These are phyloP conservation scores for Pestalotiopsis sp. DNA, from an alignment of 2,329 filamentous ascomycete species.

Conservation along the genomic window DNA sequence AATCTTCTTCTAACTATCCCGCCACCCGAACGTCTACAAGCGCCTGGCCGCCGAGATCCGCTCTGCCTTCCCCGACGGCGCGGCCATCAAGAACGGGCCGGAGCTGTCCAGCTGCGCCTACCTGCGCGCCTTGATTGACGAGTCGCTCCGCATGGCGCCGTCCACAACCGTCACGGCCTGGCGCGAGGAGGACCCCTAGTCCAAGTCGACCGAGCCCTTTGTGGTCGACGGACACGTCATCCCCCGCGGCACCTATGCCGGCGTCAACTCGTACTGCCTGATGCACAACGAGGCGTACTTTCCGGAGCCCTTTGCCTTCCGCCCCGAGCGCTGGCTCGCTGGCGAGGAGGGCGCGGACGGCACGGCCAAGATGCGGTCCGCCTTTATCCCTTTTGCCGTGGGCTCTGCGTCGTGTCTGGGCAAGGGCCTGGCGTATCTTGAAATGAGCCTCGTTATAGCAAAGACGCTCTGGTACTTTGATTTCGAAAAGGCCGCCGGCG, in stretches of 20 bases:
- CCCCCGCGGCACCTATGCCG: not conserved
- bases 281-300: not conserved
- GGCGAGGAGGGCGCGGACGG: not conserved
- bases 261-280: not conserved
- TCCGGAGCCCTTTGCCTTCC: not conserved
- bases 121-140: not conserved
- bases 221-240: not conserved
- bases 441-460: conserved; percentile 20
- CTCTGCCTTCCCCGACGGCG: not conserved
- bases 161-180: not conserved
- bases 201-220: not conserved
- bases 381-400: conserved; percentile 32
- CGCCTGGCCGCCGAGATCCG: conserved; percentile 26
- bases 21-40: conserved; percentile 25
- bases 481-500: conserved; percentile 8
- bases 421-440: conserved; percentile 25
- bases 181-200: not conserved
- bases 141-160: not conserved
- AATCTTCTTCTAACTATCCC: conserved; percentile 34
- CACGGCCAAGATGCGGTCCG: not conserved
- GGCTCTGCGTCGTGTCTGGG: conserved; percentile 36
- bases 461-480: conserved; percentile 20
- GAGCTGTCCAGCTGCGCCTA: not conserved
- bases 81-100: not conserved
- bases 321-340: not conserved